Conservation (phyloP, 768 basidiomycete species). For the Lactarius quietus region DNA sequence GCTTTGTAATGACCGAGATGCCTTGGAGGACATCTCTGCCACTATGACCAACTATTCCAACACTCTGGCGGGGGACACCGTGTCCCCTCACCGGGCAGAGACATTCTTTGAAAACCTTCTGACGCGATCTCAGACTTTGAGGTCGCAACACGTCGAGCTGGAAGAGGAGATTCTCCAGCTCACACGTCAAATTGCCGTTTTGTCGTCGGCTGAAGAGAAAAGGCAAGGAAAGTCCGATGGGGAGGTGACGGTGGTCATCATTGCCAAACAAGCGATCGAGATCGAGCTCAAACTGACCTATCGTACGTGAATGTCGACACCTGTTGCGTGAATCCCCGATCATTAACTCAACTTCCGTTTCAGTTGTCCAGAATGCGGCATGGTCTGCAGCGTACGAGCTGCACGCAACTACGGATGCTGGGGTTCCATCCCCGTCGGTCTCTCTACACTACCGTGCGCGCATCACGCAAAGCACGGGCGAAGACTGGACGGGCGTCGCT, state of each 20-base stretch:
- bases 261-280: slow-evolving; percentile 35
- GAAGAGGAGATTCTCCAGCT: slow-evolving; percentile 37
- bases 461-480: too few species aligned
- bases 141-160: slow-evolving; percentile 35
- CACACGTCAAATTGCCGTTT: slow-evolving; percentile 38
- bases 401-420: too few species aligned
- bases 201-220: slow-evolving; percentile 32
- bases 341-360: neutral
- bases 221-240: slow-evolving; percentile 39
- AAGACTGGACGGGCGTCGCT: too few species aligned
- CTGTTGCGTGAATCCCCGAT: neutral
- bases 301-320: slow-evolving; percentile 35
- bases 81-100: slow-evolving; percentile 38
- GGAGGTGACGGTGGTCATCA: slow-evolving; percentile 45
- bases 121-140: too few species aligned
- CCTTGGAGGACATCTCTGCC: slow-evolving; percentile 41
- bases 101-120: too few species aligned
- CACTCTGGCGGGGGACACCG: slow-evolving; percentile 42
- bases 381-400: slow-evolving; percentile 57
- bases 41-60: slow-evolving; percentile 45
- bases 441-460: too few species aligned
- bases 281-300: slow-evolving; percentile 52
- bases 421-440: too few species aligned
- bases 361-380: slow-evolving; percentile 50
- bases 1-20: slow-evolving; percentile 38